Evolutionary conservation across 2,329 filamentous ascomycete species (phyloP).

Genomic region (Colletotrichum salicis): DNA sequence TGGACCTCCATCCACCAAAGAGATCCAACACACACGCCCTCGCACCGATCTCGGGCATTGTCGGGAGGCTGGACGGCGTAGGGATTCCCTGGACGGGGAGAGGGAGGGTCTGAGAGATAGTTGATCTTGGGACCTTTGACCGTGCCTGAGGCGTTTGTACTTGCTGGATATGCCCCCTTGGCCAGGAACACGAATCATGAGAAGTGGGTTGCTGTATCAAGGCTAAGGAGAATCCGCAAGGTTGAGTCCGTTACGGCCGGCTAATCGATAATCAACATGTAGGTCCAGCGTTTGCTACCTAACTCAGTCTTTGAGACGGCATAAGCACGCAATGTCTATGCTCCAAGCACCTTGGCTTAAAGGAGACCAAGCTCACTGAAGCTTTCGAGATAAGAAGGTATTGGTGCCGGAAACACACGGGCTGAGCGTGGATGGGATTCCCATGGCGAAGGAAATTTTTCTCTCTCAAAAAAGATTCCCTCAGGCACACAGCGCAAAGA

Average conservation of each 20-base stretch:
- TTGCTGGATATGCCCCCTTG: conserved; percentile 14
- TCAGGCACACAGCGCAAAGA: conserved; percentile 25
- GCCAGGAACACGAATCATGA: conserved; percentile 34
- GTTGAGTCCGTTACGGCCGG: conserved; percentile 27
- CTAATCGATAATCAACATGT: not conserved
- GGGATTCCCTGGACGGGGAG: conserved; percentile 13
- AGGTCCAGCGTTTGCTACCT: not conserved
- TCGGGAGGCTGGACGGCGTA: conserved; percentile 32
- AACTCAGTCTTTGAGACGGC: not conserved
- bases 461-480: conserved; percentile 15
- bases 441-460: conserved; percentile 23
- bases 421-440: not conserved
- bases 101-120: not conserved
- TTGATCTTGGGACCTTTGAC: conserved; percentile 7
- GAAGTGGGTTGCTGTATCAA: conserved; percentile 34
- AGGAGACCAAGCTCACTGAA: not conserved
- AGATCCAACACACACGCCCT: conserved; percentile 27
- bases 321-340: not conserved
- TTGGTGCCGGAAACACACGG: not conserved
- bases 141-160: conserved; percentile 12
- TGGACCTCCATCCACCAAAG: conserved; percentile 19
- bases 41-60: conserved; percentile 36
- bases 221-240: conserved; percentile 10
- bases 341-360: not conserved
- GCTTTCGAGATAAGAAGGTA: not conserved